phyloP scores from a whole-genome alignment of 202 grass and related monocot species.

The Alloteropsis angusta region DNA sequence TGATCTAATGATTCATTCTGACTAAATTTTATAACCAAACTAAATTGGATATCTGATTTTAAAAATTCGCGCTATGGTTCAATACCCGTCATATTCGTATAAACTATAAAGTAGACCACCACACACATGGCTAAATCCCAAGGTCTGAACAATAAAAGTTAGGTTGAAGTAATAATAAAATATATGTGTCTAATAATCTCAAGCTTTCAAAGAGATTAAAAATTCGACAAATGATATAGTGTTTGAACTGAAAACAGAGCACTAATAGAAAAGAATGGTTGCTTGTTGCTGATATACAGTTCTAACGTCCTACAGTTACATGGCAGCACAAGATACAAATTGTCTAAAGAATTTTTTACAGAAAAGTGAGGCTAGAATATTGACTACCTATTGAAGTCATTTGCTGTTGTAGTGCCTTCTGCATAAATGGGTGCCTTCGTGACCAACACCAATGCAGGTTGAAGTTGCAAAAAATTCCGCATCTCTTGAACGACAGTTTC shows the following conservation, averaged over 20 bases:
- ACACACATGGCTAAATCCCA: neutral
- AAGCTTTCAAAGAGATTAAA: neutral
- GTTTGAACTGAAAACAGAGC: neutral
- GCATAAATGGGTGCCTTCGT: slow-evolving; percentile 62
- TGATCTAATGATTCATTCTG: neutral
- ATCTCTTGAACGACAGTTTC: slow-evolving; percentile 74
- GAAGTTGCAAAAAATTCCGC: slow-evolving; percentile 51
- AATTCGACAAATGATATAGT: neutral
- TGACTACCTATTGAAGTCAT: slow-evolving; percentile 52
- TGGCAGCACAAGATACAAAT: neutral
- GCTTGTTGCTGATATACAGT: neutral
- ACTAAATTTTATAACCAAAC: neutral
- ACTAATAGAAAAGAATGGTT: neutral
- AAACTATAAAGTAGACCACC: neutral
- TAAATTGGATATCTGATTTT: neutral
- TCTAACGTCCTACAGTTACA: slow-evolving; percentile 6
- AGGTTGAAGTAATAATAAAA: neutral
- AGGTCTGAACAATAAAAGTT: neutral
- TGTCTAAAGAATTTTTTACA: neutral
- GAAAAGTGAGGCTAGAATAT: slow-evolving; percentile 10
- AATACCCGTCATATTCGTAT: neutral
- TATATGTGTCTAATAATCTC: neutral
- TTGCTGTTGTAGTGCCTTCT: slow-evolving; percentile 36
- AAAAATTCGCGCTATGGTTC: neutral
- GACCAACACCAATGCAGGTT: slow-evolving; percentile 72